These are phyloP conservation scores for Cercospora sp. DNA, from an alignment of 2,329 filamentous ascomycete genomes.

Conservation along the genomic window DNA sequence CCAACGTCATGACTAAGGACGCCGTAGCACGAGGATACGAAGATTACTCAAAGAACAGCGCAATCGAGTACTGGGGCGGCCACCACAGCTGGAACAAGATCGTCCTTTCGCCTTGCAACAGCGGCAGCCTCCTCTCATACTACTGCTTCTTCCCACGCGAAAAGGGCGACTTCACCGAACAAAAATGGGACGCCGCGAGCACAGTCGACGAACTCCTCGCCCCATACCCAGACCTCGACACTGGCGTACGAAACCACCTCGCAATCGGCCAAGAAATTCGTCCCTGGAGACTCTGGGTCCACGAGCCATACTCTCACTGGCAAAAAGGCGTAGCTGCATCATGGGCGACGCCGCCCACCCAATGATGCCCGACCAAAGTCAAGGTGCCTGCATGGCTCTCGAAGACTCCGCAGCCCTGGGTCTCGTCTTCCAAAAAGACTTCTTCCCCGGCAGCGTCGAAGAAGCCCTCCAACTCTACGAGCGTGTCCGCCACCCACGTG, in stretches of 20 bases:
- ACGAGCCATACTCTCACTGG: constrained; percentile 62
- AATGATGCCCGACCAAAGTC: constrained; percentile 66
- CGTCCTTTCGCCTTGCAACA: constrained; percentile 68
- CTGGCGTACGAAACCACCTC: constrained; percentile 59
- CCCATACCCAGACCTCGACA: constrained; percentile 62
- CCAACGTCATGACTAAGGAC: constrained; percentile 64
- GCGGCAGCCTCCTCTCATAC: constrained; percentile 64
- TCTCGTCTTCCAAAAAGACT: constrained; percentile 57
- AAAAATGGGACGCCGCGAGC: constrained; percentile 60
- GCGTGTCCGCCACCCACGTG: constrained; percentile 41
- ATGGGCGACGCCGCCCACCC: constrained; percentile 69
- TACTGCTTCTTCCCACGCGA: constrained; percentile 69
- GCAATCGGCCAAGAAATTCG: constrained; percentile 63
- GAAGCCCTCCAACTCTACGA: constrained; percentile 42
- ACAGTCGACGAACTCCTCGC: constrained; percentile 57
- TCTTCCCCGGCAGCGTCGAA: constrained; percentile 44
- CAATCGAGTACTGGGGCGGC: constrained; percentile 71
- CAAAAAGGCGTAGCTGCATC: constrained; percentile 56
- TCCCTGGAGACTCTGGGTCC: constrained; percentile 67
- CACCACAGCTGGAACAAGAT: constrained; percentile 67
- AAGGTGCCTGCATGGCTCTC: constrained; percentile 69
- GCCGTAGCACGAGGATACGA: constrained; percentile 61
- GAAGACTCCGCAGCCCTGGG: constrained; percentile 66
- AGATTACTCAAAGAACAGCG: constrained; percentile 62
- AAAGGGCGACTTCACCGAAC: constrained; percentile 61